Base-by-base conservation (phyloP, 2,329 filamentous ascomycete genomes). In the Fusarium tricinctum region DNA sequence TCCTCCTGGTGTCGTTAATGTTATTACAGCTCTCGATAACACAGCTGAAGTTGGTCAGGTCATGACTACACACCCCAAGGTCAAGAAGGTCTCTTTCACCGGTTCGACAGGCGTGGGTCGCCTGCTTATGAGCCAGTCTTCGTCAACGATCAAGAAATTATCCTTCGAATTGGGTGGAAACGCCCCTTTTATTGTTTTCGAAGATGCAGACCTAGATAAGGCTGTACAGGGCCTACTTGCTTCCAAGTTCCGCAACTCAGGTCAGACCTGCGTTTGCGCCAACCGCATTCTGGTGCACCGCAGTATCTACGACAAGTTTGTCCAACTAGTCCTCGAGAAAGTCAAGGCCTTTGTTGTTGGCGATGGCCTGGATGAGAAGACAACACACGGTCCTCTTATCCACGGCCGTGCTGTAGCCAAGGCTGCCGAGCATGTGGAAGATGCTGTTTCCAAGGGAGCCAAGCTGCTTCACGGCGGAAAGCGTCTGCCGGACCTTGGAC, bases 1-100 rank as follows among this genome's bases (percentile, higher is more conserved):
- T 35, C 94, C 94, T 28, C 89, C 89, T 71, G 94, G 94, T 42
- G 94, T 97, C 2, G 87, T 97, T 64, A 97, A 97, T 81, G 84
- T 97, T 64, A 85, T 97, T 56, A 96, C 93, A 3, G 86, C 92
- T 0, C 79, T 91, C 6, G 81, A 90, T 52, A 95, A 97, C 80
- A 97, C 93, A 0, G 85, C 89, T 20, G 88, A 90, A 71, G 88
- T 97, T 8, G 94, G 94, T 56, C 83, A 90, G 76, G 81, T 88
- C 40, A 53, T 79, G 22, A 76, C 75, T 5, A 78, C 73, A 6
- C 75, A 77, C 33, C 74, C 75, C 1, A 52, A 66, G 14, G 82
- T 93, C 69, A 89, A 88, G 75, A 92, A 93, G 77, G 84, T 92
- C 26, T 91, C 89, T 6, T 93, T 93, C 75, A 93, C 91, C 2